Evolutionary conservation across 805 yeast genomes (phyloP).

Genomic region (Pichia exigua): DNA sequence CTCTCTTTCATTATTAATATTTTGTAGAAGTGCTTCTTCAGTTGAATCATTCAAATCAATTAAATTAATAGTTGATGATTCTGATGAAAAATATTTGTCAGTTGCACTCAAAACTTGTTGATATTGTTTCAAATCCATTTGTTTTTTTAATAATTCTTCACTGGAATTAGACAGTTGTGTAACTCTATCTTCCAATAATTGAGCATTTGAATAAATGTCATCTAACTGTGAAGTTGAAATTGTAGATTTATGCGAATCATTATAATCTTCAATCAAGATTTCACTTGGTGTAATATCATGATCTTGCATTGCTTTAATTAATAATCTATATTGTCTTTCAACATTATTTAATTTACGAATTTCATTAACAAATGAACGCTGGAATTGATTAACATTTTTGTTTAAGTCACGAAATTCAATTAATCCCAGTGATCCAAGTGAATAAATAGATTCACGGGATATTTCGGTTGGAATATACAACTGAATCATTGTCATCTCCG

Average conservation of each 20-base stretch:
- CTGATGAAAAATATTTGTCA: constrained; percentile 36
- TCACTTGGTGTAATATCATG: constrained; percentile 20
- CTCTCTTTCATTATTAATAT: constrained; percentile 31
- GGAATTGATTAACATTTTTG: constrained; percentile 75
- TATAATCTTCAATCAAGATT: constrained; percentile 18
- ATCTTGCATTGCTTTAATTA: constrained; percentile 43
- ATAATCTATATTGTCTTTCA: constrained; percentile 71
- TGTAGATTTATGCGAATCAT: constrained; percentile 13
- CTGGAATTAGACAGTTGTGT: constrained; percentile 62
- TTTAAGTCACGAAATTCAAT: constrained; percentile 90
- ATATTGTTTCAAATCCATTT: constrained; percentile 62
- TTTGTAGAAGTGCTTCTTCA: constrained; percentile 30
- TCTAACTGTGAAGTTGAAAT: constrained; percentile 48
- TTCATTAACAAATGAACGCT: constrained; percentile 84
- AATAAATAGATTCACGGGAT: constrained; percentile 73
- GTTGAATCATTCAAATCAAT: constrained; percentile 22
- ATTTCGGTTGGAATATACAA: constrained; percentile 87
- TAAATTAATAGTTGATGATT: constrained; percentile 19
- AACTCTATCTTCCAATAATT: constrained; percentile 65
- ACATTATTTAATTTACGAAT: constrained; percentile 78
- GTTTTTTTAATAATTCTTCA: constrained; percentile 52
- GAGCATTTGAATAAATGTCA: constrained; percentile 55
- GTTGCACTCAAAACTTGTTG: constrained; percentile 52
- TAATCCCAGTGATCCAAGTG: constrained; percentile 80
- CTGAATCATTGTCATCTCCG: constrained; percentile 94